Evolutionary conservation across 345 rosid species (phyloP), one percentile per base, ranked within the genome.

Genomic region (Lagerstroemia speciosa): DNA sequence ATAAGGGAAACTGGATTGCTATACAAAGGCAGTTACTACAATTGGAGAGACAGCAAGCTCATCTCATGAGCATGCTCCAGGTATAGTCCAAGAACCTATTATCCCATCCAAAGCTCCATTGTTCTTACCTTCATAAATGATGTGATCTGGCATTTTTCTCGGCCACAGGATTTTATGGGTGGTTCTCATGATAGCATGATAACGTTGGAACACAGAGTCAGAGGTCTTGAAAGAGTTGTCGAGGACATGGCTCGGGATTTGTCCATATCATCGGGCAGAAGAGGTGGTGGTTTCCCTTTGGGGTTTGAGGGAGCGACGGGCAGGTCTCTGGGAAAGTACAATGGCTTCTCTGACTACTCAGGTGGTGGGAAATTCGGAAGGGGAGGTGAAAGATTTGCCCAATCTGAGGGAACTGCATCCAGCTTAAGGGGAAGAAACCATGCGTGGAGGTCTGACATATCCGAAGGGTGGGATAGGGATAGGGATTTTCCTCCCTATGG

Each of bases 11-110:
- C 75, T 92, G 92, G 98, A 77, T 89, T 78, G 94, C 97, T 66
- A 95, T 95, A 70, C 99, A 95, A 84, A 92, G 97, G 78, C 98
- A 95, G 78, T 81, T 95, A 41, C 73, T 85, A 78, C 96, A 83
- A 81, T 78, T 95, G 76, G 98, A 95, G 85, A 90, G 96, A 74
- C 99, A 92, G 72, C 99, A 92, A 78, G 77, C 82, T 43, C 87
- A 90, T 84, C 94, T 95, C 53, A 87, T 90, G 93, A 85, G 88
- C 78, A 88, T 92, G 97, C 83, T 95, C 77, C 98, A 95, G 95
- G 97, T 86, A 81, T 78, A 74, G 29, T 72, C 46, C 20, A 71
- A 19, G 78, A 68, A 70, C 26, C 62, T 38, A 50, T n/a, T 3
- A 22, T 8, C 16, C 53, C 20, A 22, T 37, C 38, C 48, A 62